Base-by-base conservation (phyloP, 495 filamentous ascomycete genomes). In the Penicillium pulvis region DNA sequence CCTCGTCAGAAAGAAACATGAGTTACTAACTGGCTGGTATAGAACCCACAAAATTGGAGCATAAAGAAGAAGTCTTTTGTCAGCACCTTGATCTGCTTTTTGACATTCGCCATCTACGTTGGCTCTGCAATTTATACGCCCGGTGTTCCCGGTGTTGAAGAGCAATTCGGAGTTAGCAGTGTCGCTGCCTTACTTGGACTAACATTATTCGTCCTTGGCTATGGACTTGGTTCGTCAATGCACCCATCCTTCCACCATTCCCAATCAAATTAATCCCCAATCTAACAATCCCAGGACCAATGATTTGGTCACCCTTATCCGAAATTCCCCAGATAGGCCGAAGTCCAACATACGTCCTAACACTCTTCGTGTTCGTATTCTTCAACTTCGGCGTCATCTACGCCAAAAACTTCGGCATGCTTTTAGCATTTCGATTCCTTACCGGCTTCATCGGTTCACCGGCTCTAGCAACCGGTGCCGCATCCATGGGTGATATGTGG, bases 21-120 rank as follows among this genome's bases (percentile, higher is more conserved):
- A n/a, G n/a, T 41, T 14, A 17, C 39, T 17, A n/a, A 41, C 39
- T 41, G 16, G 4, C 4, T 41, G 24, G 3, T 10, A 19, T 44
- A 71, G 65, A 84, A 84, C 48, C 82, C 82, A 1, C 75, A 81
- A 49, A 82, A 81, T 50, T 83, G 81, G 82, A 74, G 66, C 1
- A 58, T 49, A 11, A 41, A 11, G 0, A 67, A 67, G 30, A 69
- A 67, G 36, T 16, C 51, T 4, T 51, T 65, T 6, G 57, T 71
- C 28, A 61, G 59, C 36, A 46, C 43, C 7, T 19, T 64, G 4
- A 67, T 71, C 17, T 70, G 67, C 48, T 44, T 74, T 6, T 58
- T 66, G 35, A 76, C 71, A 3, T 70, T 71, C 44, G 48, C 68
- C 4, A 62, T 75, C n/a, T 77, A 74, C 46, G 58, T 71, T 16